Evolutionary conservation across 257 asterid species (phyloP), one percentile per base, ranked within the genome.

Genomic region (Petunia axillaris): DNA sequence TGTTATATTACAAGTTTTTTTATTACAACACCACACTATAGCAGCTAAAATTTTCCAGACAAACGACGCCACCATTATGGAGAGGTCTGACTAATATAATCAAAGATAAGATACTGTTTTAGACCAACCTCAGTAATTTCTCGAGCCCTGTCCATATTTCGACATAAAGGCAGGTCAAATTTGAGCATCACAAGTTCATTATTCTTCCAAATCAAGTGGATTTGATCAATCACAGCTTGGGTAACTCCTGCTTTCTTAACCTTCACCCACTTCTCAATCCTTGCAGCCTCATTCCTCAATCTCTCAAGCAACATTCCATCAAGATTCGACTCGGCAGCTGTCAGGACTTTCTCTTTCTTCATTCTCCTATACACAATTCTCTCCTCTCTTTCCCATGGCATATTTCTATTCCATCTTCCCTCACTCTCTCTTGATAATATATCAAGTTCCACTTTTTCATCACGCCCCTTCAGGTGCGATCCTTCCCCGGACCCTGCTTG

Each of bases 221-320:
- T 84, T 87, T 88, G 93, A 88, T 90, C 87, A 74, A 92, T 91
- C 77, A 91, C 98, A 78, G 87, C 90, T 84, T 85, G 91, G 77
- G 92, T 93, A 63, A 95, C 96, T 67, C 99, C 99, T 64, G 94
- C 92, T 88, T 95, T 95, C 91, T 85, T 95, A 86, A 93, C 95
- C 85, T 95, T 95, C 68, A 93, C 92, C 99, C 99, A 93, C 85
- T 83, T 87, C 85, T 78, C 86, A 63, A 95, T 88, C 83, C 50
- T 52, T 70, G 86, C 87, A 85, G 98, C 94, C 86, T 91, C 96
- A 78, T 79, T 75, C 85, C 92, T 88, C 89, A 95, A 83, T 81
- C 95, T 91, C 59, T 89, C 88, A 74, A 95, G 88, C 85, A 95
- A 88, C 83, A 78, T 74, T 57, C 62, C 84, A 85, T 92, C 99